phyloP scores from a whole-genome alignment of 2,329 filamentous ascomycete genomes.

The Aspergillus viridinutans region DNA sequence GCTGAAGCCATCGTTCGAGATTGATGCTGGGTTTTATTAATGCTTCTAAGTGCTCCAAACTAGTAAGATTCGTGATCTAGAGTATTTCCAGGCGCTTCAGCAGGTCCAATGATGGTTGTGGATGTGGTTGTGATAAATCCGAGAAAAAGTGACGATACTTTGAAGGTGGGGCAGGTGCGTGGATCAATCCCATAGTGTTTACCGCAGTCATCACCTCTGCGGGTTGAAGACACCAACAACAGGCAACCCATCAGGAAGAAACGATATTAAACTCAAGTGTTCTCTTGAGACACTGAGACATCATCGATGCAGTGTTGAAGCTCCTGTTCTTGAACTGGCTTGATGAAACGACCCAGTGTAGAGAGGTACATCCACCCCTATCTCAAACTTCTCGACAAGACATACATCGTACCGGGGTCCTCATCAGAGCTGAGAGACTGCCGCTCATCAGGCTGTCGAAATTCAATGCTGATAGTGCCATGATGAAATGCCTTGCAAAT shows the following conservation, averaged over 20 bases:
- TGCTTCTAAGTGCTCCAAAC: not conserved
- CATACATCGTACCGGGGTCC: not conserved
- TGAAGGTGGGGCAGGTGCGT: not conserved
- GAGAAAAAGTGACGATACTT: not conserved
- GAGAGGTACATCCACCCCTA: not conserved
- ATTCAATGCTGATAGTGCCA: not conserved
- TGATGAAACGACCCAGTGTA: not conserved
- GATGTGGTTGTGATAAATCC: not conserved
- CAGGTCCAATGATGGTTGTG: not conserved
- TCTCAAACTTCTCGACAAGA: not conserved
- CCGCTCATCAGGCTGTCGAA: not conserved
- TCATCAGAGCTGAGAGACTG: not conserved
- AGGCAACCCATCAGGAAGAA: not conserved
- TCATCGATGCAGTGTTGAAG: not conserved
- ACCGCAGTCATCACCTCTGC: not conserved
- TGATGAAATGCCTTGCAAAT: not conserved
- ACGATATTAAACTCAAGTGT: not conserved
- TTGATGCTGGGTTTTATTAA: not conserved
- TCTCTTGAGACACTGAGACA: not conserved
- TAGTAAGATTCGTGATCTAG: not conserved
- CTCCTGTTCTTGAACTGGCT: not conserved
- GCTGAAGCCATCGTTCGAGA: constrained; percentile 6
- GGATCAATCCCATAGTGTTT: not conserved
- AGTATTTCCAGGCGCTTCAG: not conserved
- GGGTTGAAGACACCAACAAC: not conserved